Percentiles rank a stretch among this genome's conserved stretches.
phyloP scores from a whole-genome alignment of 495 filamentous ascomycete species.

The Ramalina peruviana region DNA sequence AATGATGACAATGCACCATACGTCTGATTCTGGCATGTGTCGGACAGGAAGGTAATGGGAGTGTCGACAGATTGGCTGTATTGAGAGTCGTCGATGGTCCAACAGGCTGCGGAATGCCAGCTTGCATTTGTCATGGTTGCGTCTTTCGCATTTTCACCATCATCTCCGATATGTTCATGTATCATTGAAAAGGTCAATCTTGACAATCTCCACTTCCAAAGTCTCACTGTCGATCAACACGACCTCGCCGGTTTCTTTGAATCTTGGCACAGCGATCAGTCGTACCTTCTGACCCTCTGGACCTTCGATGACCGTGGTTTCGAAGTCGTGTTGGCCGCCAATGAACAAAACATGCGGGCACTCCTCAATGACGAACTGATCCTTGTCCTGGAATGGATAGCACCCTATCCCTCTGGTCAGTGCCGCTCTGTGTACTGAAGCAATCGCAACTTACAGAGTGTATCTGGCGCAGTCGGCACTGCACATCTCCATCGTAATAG shows the following conservation, averaged over 20 bases:
- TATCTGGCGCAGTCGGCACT: constrained; percentile 95
- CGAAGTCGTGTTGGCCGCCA: constrained; percentile 75
- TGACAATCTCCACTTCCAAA: constrained; percentile 57
- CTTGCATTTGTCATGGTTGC: too few species aligned
- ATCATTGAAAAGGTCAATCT: constrained; percentile 43
- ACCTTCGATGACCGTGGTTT: constrained; percentile 55
- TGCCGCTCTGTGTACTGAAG: neutral
- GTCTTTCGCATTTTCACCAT: too few species aligned
- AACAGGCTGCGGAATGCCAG: too few species aligned
- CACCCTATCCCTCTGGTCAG: constrained; percentile 45
- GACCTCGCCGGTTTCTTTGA: constrained; percentile 66
- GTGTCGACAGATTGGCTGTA: too few species aligned
- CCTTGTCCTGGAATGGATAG: constrained; percentile 84
- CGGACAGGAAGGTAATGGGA: too few species aligned
- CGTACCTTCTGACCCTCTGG: constrained; percentile 53
- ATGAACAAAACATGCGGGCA: constrained; percentile 88
- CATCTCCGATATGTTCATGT: constrained; percentile 17
- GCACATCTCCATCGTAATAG: constrained; percentile 81
- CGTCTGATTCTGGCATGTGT: too few species aligned
- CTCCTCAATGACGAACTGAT: constrained; percentile 69
- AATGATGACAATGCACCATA: too few species aligned
- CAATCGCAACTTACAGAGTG: constrained; percentile 51
- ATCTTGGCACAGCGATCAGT: constrained; percentile 66
- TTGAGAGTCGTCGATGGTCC: too few species aligned
- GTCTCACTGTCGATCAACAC: constrained; percentile 78